These are phyloP conservation scores for Venturia carpophila DNA, from an alignment of 2,329 filamentous ascomycete species.

Conservation along the genomic window DNA sequence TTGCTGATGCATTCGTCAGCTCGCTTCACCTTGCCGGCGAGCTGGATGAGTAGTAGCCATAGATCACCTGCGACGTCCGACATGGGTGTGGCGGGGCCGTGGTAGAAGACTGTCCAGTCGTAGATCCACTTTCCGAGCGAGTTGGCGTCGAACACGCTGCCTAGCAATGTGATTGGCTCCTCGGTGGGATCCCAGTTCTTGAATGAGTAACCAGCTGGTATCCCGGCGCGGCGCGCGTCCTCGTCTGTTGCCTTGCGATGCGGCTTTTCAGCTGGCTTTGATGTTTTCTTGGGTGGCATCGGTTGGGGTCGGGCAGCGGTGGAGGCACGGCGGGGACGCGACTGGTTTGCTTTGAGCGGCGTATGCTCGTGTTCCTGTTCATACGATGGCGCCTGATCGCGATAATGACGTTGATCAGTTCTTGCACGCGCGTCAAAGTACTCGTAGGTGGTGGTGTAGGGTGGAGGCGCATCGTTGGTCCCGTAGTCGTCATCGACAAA, in stretches of 20 bases:
- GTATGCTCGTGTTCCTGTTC: conserved; percentile 28
- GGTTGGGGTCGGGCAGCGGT: conserved; percentile 38
- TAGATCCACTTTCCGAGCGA: conserved; percentile 99
- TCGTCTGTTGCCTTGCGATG: conserved; percentile 54
- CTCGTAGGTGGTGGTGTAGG: conserved; percentile 44
- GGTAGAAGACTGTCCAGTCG: conserved; percentile 94
- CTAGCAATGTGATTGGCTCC: conserved; percentile 86
- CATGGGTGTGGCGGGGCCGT: conserved; percentile 73
- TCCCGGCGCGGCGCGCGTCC: conserved; percentile 55
- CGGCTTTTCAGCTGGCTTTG: conserved; percentile 32
- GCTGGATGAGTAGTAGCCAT: conserved; percentile 89
- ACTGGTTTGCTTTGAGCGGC: conserved; percentile 32
- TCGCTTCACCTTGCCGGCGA: conserved; percentile 88
- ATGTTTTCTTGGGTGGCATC: conserved; percentile 33
- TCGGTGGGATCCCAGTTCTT: conserved; percentile 98
- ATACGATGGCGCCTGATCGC: conserved; percentile 38
- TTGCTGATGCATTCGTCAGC: conserved; percentile 68
- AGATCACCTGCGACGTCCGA: conserved; percentile 88
- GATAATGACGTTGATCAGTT: conserved; percentile 43
- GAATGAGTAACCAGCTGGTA: conserved; percentile 82
- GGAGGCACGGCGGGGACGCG: conserved; percentile 47
- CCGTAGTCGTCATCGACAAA: conserved; percentile 47
- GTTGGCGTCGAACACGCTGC: conserved; percentile 95
- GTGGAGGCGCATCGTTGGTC: conserved; percentile 39
- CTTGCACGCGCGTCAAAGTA: conserved; percentile 43